Evolutionary conservation across 345 rosid genomes (phyloP).

Genomic region (Anacardium occidentale): DNA sequence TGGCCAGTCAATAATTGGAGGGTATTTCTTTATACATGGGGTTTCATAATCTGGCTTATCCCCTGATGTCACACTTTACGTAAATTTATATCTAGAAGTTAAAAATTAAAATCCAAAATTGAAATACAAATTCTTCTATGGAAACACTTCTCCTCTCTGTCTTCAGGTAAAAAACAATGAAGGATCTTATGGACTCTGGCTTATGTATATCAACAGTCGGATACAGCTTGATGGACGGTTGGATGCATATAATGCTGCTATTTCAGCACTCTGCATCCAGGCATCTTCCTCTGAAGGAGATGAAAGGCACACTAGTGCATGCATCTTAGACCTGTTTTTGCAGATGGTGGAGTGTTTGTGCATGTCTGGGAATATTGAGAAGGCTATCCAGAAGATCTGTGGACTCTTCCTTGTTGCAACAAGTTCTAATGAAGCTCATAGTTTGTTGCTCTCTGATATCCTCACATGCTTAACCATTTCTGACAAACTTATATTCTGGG

Average conservation of each 20-base stretch:
- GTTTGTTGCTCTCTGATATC: constrained; percentile 69
- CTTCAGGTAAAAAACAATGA: constrained; percentile 72
- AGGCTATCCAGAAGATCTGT: constrained; percentile 58
- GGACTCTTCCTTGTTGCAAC: constrained; percentile 39
- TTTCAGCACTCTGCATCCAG: constrained; percentile 52
- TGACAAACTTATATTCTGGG: constrained; percentile 97
- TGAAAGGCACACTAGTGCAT: constrained; percentile 53
- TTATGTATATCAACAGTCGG: constrained; percentile 85
- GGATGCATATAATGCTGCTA: constrained; percentile 68
- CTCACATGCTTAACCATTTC: constrained; percentile 78
- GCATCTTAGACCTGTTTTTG: constrained; percentile 84
- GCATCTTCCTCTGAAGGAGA: constrained; percentile 41
- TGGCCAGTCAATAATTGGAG: neutral
- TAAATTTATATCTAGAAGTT: neutral
- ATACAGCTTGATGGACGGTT: constrained; percentile 60
- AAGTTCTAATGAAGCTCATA: constrained; percentile 58
- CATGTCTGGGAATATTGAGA: constrained; percentile 68
- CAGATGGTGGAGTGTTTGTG: constrained; percentile 83
- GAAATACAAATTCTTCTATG: constrained; percentile 33
- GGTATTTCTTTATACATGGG: neutral
- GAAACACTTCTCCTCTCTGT: constrained; percentile 34
- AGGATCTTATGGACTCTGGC: constrained; percentile 82
- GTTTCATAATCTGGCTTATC: neutral
- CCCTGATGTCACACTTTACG: neutral
- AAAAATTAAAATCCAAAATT: neutral